Conservation (phyloP, 78 protist species). For the Dictyostelium brefeldianum region DNA sequence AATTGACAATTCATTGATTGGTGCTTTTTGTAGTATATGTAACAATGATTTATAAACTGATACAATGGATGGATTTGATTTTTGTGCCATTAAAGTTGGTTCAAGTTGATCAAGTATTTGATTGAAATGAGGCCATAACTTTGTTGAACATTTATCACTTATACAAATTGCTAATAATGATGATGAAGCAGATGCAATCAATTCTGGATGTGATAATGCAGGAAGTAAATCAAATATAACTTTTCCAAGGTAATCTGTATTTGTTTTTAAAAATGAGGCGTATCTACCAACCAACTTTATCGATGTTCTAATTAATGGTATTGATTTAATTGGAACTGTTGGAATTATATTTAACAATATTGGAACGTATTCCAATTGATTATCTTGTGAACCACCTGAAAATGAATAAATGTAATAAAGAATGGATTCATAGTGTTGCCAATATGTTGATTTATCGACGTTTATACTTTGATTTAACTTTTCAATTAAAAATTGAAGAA, state of each 20-base stretch:
- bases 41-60: constrained; percentile 19
- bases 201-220: not conserved
- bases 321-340: constrained; percentile 36
- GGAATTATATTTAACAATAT: constrained; percentile 29
- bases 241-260: constrained; percentile 17
- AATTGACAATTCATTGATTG: not conserved
- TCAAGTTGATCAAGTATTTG: constrained; percentile 23
- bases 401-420: constrained; percentile 33
- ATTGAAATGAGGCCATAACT: constrained; percentile 11
- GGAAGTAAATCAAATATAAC: constrained; percentile 53
- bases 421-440: constrained; percentile 50
- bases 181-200: not conserved
- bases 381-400: not conserved
- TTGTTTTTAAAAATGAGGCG: constrained; percentile 9
- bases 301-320: constrained; percentile 20
- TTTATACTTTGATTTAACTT: not conserved
- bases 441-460: not conserved
- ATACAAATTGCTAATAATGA: constrained; percentile 35
- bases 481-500: constrained; percentile 33
- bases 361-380: constrained; percentile 27
- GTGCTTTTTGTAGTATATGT: not conserved
- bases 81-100: not conserved
- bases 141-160: constrained; percentile 5
- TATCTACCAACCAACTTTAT: constrained; percentile 51
- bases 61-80: constrained; percentile 25